Percentiles rank a stretch among this genome's conserved stretches.
phyloP scores from a whole-genome alignment of 371 early-diverging fungal species.

The Entomophthora muscae region DNA sequence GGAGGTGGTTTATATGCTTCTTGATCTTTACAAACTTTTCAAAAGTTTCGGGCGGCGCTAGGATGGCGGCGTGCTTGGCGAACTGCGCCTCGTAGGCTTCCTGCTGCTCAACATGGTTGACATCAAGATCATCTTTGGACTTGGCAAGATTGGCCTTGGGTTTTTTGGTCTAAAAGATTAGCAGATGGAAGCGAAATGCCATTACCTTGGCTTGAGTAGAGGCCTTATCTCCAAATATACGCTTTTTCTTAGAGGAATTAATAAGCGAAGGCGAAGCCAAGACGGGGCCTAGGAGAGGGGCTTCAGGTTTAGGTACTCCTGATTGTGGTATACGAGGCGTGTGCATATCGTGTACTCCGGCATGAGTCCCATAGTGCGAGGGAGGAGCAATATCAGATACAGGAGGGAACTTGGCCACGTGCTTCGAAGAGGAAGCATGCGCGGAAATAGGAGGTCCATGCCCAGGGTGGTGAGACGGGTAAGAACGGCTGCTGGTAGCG shows the following conservation, averaged over 20 bases:
- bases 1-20: conserved; percentile 61
- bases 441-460: conserved; percentile 12
- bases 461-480: background rate
- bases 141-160: background rate
- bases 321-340: background rate
- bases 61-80: conserved; percentile 15
- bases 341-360: background rate
- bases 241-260: background rate
- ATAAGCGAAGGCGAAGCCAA: background rate
- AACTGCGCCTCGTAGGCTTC: conserved; percentile 9
- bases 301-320: background rate
- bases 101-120: conserved; percentile 12
- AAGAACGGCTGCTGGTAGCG: conserved; percentile 11
- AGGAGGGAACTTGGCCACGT: background rate
- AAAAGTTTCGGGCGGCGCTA: conserved; percentile 51
- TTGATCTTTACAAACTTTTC: conserved; percentile 86
- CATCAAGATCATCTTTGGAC: background rate
- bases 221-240: conserved; percentile 12
- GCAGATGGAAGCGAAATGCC: no score
- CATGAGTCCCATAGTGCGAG: background rate
- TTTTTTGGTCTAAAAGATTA: conserved; percentile 1
- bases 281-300: background rate
- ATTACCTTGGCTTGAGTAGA: conserved; percentile 15
- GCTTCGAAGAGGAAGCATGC: conserved; percentile 15
- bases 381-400: background rate